Evolutionary conservation across 1,139 yeast genomes (phyloP).

Genomic region (Nadsonia starkeyi-henricii): DNA sequence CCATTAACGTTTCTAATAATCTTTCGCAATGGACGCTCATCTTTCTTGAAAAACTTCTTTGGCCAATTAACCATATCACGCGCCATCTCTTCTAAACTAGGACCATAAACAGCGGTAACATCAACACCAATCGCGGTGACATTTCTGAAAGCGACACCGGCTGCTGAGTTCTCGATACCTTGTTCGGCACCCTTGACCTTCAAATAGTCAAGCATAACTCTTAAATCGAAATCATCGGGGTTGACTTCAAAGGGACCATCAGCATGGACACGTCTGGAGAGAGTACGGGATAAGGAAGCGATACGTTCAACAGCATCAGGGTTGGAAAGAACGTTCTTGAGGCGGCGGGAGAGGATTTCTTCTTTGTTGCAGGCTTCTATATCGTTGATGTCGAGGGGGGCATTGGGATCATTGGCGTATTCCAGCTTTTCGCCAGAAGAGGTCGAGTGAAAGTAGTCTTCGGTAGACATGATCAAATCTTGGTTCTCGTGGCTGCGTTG

Average conservation of each 20-base stretch:
- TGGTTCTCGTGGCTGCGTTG: too few species aligned
- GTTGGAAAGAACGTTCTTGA: constrained; percentile 2
- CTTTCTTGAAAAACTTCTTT: constrained; percentile 17
- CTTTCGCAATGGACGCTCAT: constrained; percentile 24
- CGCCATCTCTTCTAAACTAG: constrained; percentile 32
- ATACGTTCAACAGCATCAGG: constrained; percentile 19
- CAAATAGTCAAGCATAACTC: constrained; percentile 24
- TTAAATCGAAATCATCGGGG: constrained; percentile 28
- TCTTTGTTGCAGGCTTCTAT: neutral
- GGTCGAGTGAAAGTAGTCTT: neutral
- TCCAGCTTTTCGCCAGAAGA: neutral
- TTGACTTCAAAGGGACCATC: constrained; percentile 26
- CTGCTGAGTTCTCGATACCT: constrained; percentile 33
- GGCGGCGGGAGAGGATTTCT: neutral
- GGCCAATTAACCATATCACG: constrained; percentile 25
- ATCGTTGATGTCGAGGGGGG: neutral
- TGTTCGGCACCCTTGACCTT: constrained; percentile 24
- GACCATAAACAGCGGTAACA: constrained; percentile 38
- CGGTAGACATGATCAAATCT: neutral
- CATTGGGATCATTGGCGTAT: constrained; percentile 15
- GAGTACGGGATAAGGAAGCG: constrained; percentile 29
- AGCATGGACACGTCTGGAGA: constrained; percentile 28
- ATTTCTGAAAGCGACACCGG: constrained; percentile 35
- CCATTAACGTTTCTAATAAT: constrained; percentile 33
- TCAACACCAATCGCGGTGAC: constrained; percentile 37